phyloP scores from a whole-genome alignment of 345 rosid species.

The Mangifera indica region DNA sequence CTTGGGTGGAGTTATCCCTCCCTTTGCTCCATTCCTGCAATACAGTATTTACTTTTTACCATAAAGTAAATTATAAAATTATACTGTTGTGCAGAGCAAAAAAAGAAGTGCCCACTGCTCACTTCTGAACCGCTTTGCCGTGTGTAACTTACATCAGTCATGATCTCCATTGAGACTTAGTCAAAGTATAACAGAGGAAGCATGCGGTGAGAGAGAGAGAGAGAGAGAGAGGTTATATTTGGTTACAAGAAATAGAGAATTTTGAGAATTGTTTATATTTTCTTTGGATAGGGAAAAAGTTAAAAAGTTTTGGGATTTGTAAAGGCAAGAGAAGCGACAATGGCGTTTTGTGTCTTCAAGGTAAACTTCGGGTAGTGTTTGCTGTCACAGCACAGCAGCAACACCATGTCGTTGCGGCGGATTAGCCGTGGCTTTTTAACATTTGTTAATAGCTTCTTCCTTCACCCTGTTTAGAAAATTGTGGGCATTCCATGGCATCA shows the following conservation, averaged over 20 bases:
- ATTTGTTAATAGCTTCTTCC: too few relatives aligned
- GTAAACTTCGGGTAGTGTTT: background rate
- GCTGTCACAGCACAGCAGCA: too few relatives aligned
- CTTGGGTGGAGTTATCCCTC: too few relatives aligned
- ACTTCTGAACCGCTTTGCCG: background rate
- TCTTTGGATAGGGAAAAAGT: background rate
- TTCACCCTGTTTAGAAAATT: too few relatives aligned
- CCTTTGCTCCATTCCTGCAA: background rate
- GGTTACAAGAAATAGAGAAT: too few relatives aligned
- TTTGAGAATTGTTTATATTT: background rate
- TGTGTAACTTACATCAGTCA: background rate
- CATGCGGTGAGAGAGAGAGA: too few relatives aligned
- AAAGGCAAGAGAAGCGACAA: background rate
- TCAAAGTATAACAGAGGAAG: background rate
- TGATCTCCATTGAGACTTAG: background rate
- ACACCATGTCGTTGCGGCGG: too few relatives aligned
- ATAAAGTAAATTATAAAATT: background rate
- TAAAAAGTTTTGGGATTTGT: background rate
- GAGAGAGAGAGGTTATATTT: background rate
- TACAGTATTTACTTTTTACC: background rate
- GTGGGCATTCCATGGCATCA: too few relatives aligned
- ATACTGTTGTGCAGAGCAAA: background rate
- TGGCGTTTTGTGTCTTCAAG: background rate
- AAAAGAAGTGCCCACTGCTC: conserved; percentile 5
- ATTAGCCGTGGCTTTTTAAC: too few relatives aligned